phyloP scores from a whole-genome alignment of 176 grass and related monocot species.

The Carex littledalei region DNA sequence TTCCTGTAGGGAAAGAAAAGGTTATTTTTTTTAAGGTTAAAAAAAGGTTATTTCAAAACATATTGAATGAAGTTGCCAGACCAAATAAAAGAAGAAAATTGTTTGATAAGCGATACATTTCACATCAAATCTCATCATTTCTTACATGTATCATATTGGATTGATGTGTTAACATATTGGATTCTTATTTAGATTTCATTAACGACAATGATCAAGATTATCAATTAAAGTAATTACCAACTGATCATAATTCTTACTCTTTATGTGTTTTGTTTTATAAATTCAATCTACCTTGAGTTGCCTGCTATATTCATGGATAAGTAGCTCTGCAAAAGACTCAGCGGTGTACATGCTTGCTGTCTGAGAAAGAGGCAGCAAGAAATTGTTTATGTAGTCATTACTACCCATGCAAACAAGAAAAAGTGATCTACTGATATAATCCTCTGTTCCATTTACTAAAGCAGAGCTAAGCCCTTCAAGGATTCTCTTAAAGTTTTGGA shows the following conservation, averaged over 20 bases:
- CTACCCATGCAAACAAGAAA: constrained; percentile 25
- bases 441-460: constrained; percentile 12
- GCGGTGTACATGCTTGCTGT: not conserved
- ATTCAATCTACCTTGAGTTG: constrained; percentile 27
- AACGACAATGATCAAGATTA: not conserved
- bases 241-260: not conserved
- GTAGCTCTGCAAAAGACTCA: constrained; percentile 4
- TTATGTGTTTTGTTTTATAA: not conserved
- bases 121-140: not conserved
- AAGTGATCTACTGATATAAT: constrained; percentile 25
- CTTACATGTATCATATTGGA: not conserved
- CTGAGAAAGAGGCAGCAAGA: constrained; percentile 21
- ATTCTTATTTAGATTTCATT: not conserved
- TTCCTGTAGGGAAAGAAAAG: not conserved
- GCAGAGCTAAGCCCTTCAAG: not conserved
- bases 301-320: constrained; percentile 29
- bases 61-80: not conserved
- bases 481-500: constrained; percentile 23
- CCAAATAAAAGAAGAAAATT: not conserved
- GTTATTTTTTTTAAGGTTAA: not conserved
- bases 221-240: not conserved
- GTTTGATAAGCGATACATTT: not conserved
- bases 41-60: not conserved
- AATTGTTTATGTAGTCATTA: constrained; percentile 49
- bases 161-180: not conserved